A percentile compares a stretch with the other conserved stretches of the same genome.
These are phyloP conservation scores for Turnera subulata DNA, from an alignment of 345 rosid species.

Conservation along the genomic window DNA sequence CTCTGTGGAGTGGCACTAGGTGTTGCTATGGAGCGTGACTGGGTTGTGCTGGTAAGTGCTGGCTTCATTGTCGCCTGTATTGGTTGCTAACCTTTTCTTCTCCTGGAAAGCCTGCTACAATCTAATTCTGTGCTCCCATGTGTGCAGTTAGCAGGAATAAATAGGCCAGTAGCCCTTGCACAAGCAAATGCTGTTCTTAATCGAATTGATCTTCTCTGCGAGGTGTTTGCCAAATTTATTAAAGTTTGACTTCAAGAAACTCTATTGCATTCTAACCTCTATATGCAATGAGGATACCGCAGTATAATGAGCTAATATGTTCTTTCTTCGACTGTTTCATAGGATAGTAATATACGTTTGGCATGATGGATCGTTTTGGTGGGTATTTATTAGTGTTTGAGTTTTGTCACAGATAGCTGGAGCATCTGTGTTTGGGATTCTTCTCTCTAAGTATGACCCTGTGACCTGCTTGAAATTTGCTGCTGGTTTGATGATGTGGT, in stretches of 20 bases:
- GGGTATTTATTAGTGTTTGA: background rate
- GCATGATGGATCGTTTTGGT: too few relatives aligned
- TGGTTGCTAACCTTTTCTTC: constrained; percentile 13
- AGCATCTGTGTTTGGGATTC: constrained; percentile 75
- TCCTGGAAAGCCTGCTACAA: constrained; percentile 8
- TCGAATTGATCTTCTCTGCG: constrained; percentile 86
- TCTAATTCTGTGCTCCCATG: constrained; percentile 11
- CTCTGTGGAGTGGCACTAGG: constrained; percentile 82
- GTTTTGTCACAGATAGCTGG: constrained; percentile 66
- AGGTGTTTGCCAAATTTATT: constrained; percentile 40
- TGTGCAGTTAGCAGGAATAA: constrained; percentile 79
- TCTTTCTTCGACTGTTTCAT: too few relatives aligned
- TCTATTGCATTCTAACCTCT: too few relatives aligned
- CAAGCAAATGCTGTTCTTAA: constrained; percentile 90
- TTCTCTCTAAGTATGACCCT: constrained; percentile 68
- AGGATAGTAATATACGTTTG: too few relatives aligned
- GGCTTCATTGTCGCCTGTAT: constrained; percentile 4
- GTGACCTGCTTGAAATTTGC: constrained; percentile 86
- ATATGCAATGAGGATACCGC: too few relatives aligned
- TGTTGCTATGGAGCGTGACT: constrained; percentile 88
- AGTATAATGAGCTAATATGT: too few relatives aligned
- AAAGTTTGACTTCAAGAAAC: background rate
- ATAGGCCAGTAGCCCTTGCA: constrained; percentile 86
- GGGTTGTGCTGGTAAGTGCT: constrained; percentile 84
- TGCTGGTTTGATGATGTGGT: constrained; percentile 61